Evolutionary conservation across 2,329 filamentous ascomycete genomes (phyloP), one percentile per base, ranked within the genome.

Genomic region (Nigrospora osmanthi): DNA sequence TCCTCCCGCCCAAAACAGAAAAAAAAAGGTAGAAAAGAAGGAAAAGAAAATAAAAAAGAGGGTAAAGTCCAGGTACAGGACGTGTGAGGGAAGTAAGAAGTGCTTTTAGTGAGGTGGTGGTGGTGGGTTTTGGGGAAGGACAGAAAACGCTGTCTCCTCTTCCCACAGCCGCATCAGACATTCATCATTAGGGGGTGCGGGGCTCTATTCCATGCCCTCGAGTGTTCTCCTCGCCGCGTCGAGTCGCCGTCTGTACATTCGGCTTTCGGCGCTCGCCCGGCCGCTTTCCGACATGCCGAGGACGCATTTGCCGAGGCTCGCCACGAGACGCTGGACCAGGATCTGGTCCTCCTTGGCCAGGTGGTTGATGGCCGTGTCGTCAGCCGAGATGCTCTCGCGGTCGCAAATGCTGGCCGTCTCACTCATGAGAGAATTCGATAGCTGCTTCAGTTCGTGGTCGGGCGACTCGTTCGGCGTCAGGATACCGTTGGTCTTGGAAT

Each of bases 171-270:
- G 36, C 12, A 19, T 44, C 38, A 44, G 28, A 38, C 35, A 31
- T 44, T 44, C 30, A 31, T 31, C 16, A 49, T 55, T 50, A 42
- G 38, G 7, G 47, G 32, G 42, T 54, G 72, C 5, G 23, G 23
- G 5, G 23, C 7, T 28, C 23, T 28, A 28, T 50, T 82, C 75
- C 47, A 81, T 67, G 6, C 87, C 87, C 52, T 91, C 87, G 30
- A 95, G 69, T 4, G 87, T 76, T 43, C 78, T 74, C 48, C 82
- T 80, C 6, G 89, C 89, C 43, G 81, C 78, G 52, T 94, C 87
- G 42, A 95, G 73, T 52, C 85, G 75, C 50, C 85, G 71, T 48
- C 88, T 73, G 62, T 86, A 81, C 47, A 83, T 71, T 44, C 81
- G 72, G 41, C 74, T 76, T 53, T 87, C 78, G 49, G 78, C 65